A percentile compares a stretch with the other conserved stretches of the same genome.
Conservation (phyloP, 805 yeast species). For the Candida coquimbonensis region DNA sequence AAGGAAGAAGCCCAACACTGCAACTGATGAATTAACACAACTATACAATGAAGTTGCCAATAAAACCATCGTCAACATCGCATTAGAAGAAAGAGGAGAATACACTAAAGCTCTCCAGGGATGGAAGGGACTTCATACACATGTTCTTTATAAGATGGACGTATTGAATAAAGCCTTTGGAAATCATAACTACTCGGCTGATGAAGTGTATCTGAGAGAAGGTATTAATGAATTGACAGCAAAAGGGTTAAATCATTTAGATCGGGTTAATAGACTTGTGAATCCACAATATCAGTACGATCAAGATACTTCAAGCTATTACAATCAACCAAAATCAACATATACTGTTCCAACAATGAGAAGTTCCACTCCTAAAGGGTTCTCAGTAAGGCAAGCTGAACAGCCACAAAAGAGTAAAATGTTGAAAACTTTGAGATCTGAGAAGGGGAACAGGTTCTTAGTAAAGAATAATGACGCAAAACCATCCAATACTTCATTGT, state of each 20-base stretch:
- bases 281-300: background rate
- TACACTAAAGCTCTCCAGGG: conserved; percentile 56
- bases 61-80: conserved; percentile 47
- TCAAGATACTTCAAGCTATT: conserved; percentile 3
- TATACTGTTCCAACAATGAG: conserved; percentile 20
- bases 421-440: conserved; percentile 29
- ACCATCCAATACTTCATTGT: background rate
- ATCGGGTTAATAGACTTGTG: conserved; percentile 24
- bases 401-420: conserved; percentile 18
- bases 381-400: conserved; percentile 16
- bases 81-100: conserved; percentile 49
- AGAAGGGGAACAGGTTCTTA: conserved; percentile 14
- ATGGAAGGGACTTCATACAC: conserved; percentile 67
- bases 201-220: conserved; percentile 35
- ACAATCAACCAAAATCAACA: background rate
- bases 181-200: conserved; percentile 31
- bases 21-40: conserved; percentile 51
- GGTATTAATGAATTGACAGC: conserved; percentile 19
- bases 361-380: conserved; percentile 18
- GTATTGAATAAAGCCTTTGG: conserved; percentile 36
- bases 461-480: conserved; percentile 6
- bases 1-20: conserved; percentile 53
- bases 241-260: conserved; percentile 31
- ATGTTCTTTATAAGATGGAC: conserved; percentile 49
- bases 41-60: conserved; percentile 58